Percentiles rank a stretch among this genome's conserved stretches.
phyloP scores from a whole-genome alignment of 2,329 filamentous ascomycete genomes.

The Aspergillus sp. region DNA sequence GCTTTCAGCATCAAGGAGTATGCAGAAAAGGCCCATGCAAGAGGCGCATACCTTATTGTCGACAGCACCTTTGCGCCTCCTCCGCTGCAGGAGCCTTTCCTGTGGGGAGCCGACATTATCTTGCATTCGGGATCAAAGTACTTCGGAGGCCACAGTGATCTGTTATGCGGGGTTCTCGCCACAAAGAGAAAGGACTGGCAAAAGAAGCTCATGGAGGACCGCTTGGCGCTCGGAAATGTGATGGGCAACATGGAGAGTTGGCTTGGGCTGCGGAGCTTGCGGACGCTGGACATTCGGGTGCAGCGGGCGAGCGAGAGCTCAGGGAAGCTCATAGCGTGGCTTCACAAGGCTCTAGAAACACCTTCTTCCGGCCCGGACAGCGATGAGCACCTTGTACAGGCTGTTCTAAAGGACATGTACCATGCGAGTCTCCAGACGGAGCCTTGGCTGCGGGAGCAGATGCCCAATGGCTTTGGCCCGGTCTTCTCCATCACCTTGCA shows the following conservation, averaged over 20 bases:
- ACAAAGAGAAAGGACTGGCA: conserved; percentile 65
- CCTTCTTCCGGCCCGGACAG: conserved; percentile 42
- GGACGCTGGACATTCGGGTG: conserved; percentile 84
- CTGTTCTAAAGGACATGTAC: conserved; percentile 64
- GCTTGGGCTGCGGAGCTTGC: conserved; percentile 83
- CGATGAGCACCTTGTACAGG: conserved; percentile 52
- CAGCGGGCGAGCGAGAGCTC: conserved; percentile 74
- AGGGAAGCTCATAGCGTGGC: conserved; percentile 71
- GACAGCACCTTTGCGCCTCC: conserved; percentile 95
- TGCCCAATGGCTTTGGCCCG: conserved; percentile 87
- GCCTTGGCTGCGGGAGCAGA: conserved; percentile 79
- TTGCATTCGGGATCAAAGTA: conserved; percentile 98
- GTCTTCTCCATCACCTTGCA: conserved; percentile 78
- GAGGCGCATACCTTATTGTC: conserved; percentile 79
- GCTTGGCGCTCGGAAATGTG: conserved; percentile 77
- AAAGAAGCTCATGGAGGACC: conserved; percentile 65
- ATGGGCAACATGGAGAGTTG: conserved; percentile 91
- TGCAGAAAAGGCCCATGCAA: conserved; percentile 70
- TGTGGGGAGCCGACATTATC: conserved; percentile 78
- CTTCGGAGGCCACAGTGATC: conserved; percentile 90
- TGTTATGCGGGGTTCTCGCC: conserved; percentile 86
- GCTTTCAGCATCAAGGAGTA: conserved; percentile 74
- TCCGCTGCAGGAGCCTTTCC: conserved; percentile 83
- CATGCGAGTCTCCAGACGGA: conserved; percentile 82
- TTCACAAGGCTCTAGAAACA: conserved; percentile 57